A percentile compares a stretch with the other conserved stretches of the same genome.
These are phyloP conservation scores for Cyclotella atomus DNA, from an alignment of 108 stramenopile genomes.

Conservation along the genomic window DNA sequence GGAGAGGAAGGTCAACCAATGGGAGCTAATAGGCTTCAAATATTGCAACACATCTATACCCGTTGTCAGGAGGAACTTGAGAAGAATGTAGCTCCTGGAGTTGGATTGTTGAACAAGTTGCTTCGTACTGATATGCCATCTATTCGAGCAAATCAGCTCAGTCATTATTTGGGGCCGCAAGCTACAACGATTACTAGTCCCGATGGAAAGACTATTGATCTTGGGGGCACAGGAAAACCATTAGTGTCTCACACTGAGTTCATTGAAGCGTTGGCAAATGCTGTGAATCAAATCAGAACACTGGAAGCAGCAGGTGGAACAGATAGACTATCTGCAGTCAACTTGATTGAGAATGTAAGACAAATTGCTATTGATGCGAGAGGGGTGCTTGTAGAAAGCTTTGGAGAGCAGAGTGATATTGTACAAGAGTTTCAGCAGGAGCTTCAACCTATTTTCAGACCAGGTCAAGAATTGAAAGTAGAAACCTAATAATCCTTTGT, in stretches of 20 bases:
- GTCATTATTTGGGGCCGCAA: slow-evolving; percentile 78
- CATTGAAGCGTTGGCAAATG: slow-evolving; percentile 62
- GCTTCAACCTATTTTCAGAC: slow-evolving; percentile 83
- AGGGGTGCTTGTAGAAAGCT: slow-evolving; percentile 65
- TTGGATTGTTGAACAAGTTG: slow-evolving; percentile 83
- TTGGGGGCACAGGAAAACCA: slow-evolving; percentile 42
- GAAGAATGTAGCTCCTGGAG: slow-evolving; percentile 75
- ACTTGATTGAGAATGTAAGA: slow-evolving; percentile 75
- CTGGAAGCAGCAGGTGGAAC: slow-evolving; percentile 76
- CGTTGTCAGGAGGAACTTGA: slow-evolving; percentile 90
- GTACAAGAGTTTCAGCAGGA: slow-evolving; percentile 66
- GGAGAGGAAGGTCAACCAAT: slow-evolving; percentile 38
- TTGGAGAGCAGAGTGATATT: slow-evolving; percentile 69
- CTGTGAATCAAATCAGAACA: slow-evolving; percentile 77
- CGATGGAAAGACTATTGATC: slow-evolving; percentile 72
- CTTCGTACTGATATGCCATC: slow-evolving; percentile 72
- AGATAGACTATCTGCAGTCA: slow-evolving; percentile 63
- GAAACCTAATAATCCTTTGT: slow-evolving; percentile 25
- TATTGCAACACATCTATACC: slow-evolving; percentile 86
- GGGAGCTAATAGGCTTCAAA: slow-evolving; percentile 62
- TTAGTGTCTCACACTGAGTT: slow-evolving; percentile 72
- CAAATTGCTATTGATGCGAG: slow-evolving; percentile 82
- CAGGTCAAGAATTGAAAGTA: slow-evolving; percentile 53
- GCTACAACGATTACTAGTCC: slow-evolving; percentile 69
- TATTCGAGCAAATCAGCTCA: slow-evolving; percentile 77